Evolutionary conservation across 306 rosid species (phyloP).

Genomic region (Pyrus bretschneideri): DNA sequence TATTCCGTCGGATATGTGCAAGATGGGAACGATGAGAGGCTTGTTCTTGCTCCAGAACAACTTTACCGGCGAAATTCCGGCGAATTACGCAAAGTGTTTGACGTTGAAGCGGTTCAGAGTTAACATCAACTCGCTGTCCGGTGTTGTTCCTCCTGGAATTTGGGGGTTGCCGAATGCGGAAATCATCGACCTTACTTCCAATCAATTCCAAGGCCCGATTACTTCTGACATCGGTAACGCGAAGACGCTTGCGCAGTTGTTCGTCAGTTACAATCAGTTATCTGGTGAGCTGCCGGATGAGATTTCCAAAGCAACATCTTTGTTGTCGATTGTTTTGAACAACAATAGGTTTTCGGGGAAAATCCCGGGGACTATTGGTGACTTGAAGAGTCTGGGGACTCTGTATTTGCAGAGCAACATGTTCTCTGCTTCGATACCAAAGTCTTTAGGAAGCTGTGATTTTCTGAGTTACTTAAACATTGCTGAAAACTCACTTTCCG

Average conservation of each 20-base stretch:
- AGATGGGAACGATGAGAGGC: constrained; percentile 37
- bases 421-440: constrained; percentile 56
- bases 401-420: constrained; percentile 50
- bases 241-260: constrained; percentile 34
- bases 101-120: constrained; percentile 59
- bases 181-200: constrained; percentile 52
- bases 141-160: constrained; percentile 49
- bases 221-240: constrained; percentile 51
- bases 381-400: constrained; percentile 42
- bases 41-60: constrained; percentile 67
- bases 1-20: constrained; percentile 87
- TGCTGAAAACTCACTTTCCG: constrained; percentile 44
- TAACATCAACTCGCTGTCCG: constrained; percentile 62
- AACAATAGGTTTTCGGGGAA: constrained; percentile 50
- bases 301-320: constrained; percentile 44
- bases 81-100: constrained; percentile 40
- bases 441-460: constrained; percentile 48
- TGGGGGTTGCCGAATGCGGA: constrained; percentile 67
- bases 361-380: constrained; percentile 50
- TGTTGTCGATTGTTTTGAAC: constrained; percentile 42
- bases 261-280: constrained; percentile 39
- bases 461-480: constrained; percentile 47
- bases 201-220: constrained; percentile 55
- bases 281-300: constrained; percentile 57
- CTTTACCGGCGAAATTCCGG: constrained; percentile 73